Conservation (phyloP, 2,329 filamentous ascomycete genomes). For the Aureobasidium uvarum region DNA sequence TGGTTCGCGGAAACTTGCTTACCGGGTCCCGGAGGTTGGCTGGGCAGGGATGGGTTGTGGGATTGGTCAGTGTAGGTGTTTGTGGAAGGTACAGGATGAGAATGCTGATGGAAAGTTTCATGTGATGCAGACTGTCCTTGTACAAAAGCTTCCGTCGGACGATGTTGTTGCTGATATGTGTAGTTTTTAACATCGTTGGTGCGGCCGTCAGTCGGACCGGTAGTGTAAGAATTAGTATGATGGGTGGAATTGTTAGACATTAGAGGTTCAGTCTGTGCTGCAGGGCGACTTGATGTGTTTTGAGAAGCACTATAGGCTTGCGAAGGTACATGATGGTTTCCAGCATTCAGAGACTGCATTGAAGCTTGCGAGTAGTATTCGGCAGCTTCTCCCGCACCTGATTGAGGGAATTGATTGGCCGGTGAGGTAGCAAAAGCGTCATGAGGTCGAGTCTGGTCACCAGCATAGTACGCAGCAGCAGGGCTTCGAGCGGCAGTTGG, state of each 20-base stretch:
- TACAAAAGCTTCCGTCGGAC: not conserved
- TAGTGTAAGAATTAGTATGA: not conserved
- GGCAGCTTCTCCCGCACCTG: slow-evolving; percentile 59
- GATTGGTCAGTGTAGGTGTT: slow-evolving; percentile 7
- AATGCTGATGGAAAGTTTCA: not conserved
- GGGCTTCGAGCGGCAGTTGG: slow-evolving; percentile 47
- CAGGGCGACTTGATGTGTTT: not conserved
- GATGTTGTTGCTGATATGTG: not conserved
- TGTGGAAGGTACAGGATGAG: slow-evolving; percentile 2
- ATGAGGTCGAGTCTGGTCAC: slow-evolving; percentile 55
- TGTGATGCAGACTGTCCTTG: not conserved
- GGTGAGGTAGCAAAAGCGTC: slow-evolving; percentile 48
- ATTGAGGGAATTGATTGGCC: slow-evolving; percentile 57
- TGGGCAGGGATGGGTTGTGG: slow-evolving; percentile 28
- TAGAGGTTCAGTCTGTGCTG: not conserved
- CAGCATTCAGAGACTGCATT: not conserved
- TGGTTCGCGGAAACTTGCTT: slow-evolving; percentile 45
- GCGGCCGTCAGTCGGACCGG: not conserved
- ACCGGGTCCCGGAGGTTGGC: slow-evolving; percentile 31
- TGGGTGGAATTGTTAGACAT: not conserved
- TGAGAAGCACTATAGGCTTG: not conserved
- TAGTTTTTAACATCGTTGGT: not conserved
- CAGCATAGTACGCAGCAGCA: slow-evolving; percentile 62
- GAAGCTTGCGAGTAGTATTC: slow-evolving; percentile 50
- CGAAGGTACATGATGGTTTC: not conserved